phyloP scores from a whole-genome alignment of 805 yeast genomes.

The Saccharomycopsis javanensis region DNA sequence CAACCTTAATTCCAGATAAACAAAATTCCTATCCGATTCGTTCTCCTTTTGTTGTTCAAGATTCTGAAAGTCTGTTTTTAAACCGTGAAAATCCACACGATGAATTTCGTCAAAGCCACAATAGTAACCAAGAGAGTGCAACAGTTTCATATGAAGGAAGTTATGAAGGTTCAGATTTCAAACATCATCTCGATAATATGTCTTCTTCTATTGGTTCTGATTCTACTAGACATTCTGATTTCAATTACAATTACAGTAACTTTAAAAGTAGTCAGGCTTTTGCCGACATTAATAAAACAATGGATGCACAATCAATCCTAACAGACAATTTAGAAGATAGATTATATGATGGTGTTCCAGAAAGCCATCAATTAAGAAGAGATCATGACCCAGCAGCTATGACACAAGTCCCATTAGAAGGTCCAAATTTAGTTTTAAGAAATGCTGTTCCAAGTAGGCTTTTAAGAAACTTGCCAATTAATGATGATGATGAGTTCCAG shows the following conservation, averaged over 20 bases:
- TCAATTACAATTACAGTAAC: slow-evolving; percentile 29
- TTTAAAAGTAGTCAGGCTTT: slow-evolving; percentile 22
- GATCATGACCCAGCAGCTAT: slow-evolving; percentile 42
- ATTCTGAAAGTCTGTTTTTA: slow-evolving; percentile 14
- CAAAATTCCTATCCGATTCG: slow-evolving; percentile 23
- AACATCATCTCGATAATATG: slow-evolving; percentile 2
- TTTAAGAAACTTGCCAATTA: slow-evolving; percentile 71
- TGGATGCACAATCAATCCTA: slow-evolving; percentile 21
- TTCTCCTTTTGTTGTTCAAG: slow-evolving; percentile 21
- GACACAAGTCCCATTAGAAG: slow-evolving; percentile 67
- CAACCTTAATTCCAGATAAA: slow-evolving; percentile 21
- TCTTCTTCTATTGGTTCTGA: slow-evolving; percentile 16
- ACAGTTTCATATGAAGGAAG: slow-evolving; percentile 13
- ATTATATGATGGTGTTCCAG: slow-evolving; percentile 34
- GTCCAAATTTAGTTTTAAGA: slow-evolving; percentile 81
- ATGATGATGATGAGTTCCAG: slow-evolving; percentile 86
- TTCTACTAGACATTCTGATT: slow-evolving; percentile 26
- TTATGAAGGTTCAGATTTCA: slow-evolving; percentile 2
- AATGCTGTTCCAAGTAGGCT: slow-evolving; percentile 91
- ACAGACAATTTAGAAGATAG: slow-evolving; percentile 35
- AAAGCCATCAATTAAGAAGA: slow-evolving; percentile 40
- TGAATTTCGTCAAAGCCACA: not conserved
- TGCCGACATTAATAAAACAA: slow-evolving; percentile 16
- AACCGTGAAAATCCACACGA: not conserved
- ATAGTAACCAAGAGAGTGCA: slow-evolving; percentile 14